These are phyloP conservation scores for Monosporascus sp. DNA, from an alignment of 2,329 filamentous ascomycete species.

Conservation along the genomic window DNA sequence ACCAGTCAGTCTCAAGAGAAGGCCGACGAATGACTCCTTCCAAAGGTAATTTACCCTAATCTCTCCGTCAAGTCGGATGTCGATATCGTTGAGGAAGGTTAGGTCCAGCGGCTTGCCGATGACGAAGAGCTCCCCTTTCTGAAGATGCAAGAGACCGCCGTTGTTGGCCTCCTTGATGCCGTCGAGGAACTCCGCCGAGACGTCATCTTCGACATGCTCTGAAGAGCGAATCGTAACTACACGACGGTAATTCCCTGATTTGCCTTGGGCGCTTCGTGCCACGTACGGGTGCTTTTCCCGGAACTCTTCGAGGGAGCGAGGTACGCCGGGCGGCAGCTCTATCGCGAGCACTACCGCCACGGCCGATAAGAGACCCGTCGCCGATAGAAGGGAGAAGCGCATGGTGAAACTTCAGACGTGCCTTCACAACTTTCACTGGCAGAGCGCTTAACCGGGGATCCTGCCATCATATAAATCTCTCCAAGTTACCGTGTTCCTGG, in stretches of 20 bases:
- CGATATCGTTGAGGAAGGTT: slow-evolving; percentile 52
- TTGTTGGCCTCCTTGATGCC: slow-evolving; percentile 53
- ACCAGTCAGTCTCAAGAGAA: too few relatives aligned
- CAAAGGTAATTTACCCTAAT: slow-evolving; percentile 21
- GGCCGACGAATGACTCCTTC: too few relatives aligned
- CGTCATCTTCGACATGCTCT: slow-evolving; percentile 48
- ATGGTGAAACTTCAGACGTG: too few relatives aligned
- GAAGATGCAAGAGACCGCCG: slow-evolving; percentile 51
- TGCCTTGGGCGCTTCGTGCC: slow-evolving; percentile 4
- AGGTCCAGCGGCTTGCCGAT: slow-evolving; percentile 56
- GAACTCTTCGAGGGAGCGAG: slow-evolving; percentile 33
- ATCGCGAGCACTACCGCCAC: slow-evolving; percentile 16
- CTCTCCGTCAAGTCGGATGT: slow-evolving; percentile 55
- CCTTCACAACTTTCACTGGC: too few relatives aligned
- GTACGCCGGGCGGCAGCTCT: slow-evolving; percentile 28
- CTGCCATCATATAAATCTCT: too few relatives aligned
- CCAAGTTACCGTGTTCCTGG: too few relatives aligned
- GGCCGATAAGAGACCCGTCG: slow-evolving; percentile 9
- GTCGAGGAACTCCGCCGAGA: slow-evolving; percentile 49
- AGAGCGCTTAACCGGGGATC: too few relatives aligned
- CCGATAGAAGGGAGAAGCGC: too few relatives aligned
- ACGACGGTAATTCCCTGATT: slow-evolving; percentile 12
- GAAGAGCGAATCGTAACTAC: slow-evolving; percentile 48
- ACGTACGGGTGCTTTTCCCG: slow-evolving; percentile 33
- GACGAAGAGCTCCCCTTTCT: slow-evolving; percentile 49